Base-by-base conservation (phyloP, 352 stramenopile genomes). In the Phytophthora sp. region DNA sequence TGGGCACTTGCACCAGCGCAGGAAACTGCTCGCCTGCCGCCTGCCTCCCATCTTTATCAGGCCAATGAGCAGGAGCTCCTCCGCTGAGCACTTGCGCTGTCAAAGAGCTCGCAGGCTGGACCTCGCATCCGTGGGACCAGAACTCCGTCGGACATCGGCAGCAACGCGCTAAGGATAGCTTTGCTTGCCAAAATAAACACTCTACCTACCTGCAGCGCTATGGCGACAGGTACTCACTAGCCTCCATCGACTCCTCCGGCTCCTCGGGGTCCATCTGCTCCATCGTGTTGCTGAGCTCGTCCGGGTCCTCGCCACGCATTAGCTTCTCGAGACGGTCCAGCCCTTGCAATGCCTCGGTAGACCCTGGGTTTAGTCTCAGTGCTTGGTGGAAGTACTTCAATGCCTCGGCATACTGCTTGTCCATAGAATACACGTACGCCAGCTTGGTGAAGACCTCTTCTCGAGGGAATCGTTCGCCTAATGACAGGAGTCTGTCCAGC, bases 381-480 rank as follows among this genome's bases (percentile, higher is more conserved):
- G 87, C 75, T 20, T 79, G 76, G 31, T 93, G 83, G 61, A 91
- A 92, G 31, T 83, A 79, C 15, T 74, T 82, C 42, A 94, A 72
- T 2, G 84, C 87, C 27, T 92, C 80, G 0, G 72, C 70, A 32
- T 76, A 90, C 60, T 88, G 77, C 42, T 88, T 89, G 60, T 88
- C 70, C 35, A 93, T 63, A 7, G 81, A 84, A 55, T 88, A 90
- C 13, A 91, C 72, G 41, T 88, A 76, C 11, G 77, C 87, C 23
- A 95, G 72, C 54, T 95, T 94, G 15, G 75, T 84, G 27, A 89
- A 88, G 18, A 95, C 72, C 42, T 91, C 72, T 62, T 92, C 84
- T 0, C 77, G 73, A 13, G 75, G 72, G 17, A 58, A 61, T 27
- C 84, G 78, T 35, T 91, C 75, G 6, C 75, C 63, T 7, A 94